phyloP scores from a whole-genome alignment of 2,329 filamentous ascomycete species.

The Penicillium janthinellum region DNA sequence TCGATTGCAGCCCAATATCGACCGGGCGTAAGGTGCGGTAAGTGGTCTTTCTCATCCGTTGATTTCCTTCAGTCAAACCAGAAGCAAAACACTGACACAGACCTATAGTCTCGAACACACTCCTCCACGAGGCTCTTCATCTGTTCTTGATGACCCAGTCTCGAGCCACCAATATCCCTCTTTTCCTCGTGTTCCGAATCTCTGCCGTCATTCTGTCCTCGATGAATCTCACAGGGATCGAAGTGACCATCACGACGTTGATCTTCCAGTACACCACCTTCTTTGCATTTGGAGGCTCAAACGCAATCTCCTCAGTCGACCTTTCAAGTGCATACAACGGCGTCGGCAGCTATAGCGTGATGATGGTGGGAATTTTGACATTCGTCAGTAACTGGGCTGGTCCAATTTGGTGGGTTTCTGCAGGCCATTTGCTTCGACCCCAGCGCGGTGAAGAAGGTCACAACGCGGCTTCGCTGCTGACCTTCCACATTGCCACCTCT shows the following conservation, averaged over 20 bases:
- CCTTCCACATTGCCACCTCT: slow-evolving; percentile 68
- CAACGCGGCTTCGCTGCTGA: slow-evolving; percentile 63
- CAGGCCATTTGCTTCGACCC: slow-evolving; percentile 47
- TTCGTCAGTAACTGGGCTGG: slow-evolving; percentile 92
- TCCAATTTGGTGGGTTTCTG: slow-evolving; percentile 81
- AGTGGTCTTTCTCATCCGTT: slow-evolving; percentile 10
- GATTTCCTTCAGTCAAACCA: background rate
- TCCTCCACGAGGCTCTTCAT: slow-evolving; percentile 67
- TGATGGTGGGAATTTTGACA: slow-evolving; percentile 79
- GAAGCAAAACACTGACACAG: slow-evolving; percentile 12
- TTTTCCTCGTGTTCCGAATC: slow-evolving; percentile 74
- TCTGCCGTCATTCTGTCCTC: slow-evolving; percentile 57
- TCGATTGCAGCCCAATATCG: slow-evolving; percentile 23
- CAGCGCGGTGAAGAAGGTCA: slow-evolving; percentile 28
- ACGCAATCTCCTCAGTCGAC: slow-evolving; percentile 94
- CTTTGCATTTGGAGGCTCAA: slow-evolving; percentile 88
- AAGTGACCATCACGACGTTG: slow-evolving; percentile 70
- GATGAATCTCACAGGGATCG: slow-evolving; percentile 47
- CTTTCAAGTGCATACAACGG: slow-evolving; percentile 95
- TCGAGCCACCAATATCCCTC: slow-evolving; percentile 78
- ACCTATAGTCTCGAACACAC: slow-evolving; percentile 20
- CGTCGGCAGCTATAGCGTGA: slow-evolving; percentile 74
- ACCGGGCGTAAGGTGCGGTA: slow-evolving; percentile 15
- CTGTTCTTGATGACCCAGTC: slow-evolving; percentile 87
- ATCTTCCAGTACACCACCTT: slow-evolving; percentile 81